These are phyloP conservation scores for Kalmusia sp. DNA, from an alignment of 2,329 filamentous ascomycete species.

Conservation along the genomic window DNA sequence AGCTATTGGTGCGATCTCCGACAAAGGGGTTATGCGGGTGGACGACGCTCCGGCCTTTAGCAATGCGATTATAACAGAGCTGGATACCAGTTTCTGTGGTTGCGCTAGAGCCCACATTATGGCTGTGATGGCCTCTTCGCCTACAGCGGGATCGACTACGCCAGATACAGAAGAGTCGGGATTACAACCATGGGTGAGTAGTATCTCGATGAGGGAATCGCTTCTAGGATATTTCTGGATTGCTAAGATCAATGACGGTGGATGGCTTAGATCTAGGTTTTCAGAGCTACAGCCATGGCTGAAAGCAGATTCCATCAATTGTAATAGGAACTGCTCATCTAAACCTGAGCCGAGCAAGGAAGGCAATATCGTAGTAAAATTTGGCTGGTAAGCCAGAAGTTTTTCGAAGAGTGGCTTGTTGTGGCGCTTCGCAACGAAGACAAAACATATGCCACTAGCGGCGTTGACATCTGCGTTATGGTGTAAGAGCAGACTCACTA, in stretches of 20 bases:
- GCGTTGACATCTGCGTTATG: conserved; percentile 39
- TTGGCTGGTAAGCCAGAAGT: conserved; percentile 53
- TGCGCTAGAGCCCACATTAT: conserved; percentile 69
- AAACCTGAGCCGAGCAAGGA: conserved; percentile 62
- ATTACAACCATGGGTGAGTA: conserved; percentile 36
- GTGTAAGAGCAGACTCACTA: conserved; percentile 34
- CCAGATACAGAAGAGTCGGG: conserved; percentile 52
- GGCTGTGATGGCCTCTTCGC: conserved; percentile 63
- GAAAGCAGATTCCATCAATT: conserved; percentile 62
- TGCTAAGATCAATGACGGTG: conserved; percentile 26
- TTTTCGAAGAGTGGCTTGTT: conserved; percentile 30
- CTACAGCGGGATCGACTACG: conserved; percentile 56
- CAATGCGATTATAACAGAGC: conserved; percentile 63
- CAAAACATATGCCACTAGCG: conserved; percentile 37
- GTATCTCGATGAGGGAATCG: conserved; percentile 23
- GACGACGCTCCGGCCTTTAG: conserved; percentile 64
- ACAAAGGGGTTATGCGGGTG: conserved; percentile 61
- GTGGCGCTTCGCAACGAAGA: conserved; percentile 35
- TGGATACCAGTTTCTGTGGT: conserved; percentile 68
- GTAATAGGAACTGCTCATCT: conserved; percentile 52
- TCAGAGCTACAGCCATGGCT: conserved; percentile 52
- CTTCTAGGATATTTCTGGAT: conserved; percentile 35
- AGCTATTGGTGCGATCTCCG: conserved; percentile 65
- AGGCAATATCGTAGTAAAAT: conserved; percentile 61
- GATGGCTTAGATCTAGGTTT: conserved; percentile 21